These are phyloP conservation scores for Adansonia rubrostipa DNA, from an alignment of 441 rosid species.

Conservation along the genomic window DNA sequence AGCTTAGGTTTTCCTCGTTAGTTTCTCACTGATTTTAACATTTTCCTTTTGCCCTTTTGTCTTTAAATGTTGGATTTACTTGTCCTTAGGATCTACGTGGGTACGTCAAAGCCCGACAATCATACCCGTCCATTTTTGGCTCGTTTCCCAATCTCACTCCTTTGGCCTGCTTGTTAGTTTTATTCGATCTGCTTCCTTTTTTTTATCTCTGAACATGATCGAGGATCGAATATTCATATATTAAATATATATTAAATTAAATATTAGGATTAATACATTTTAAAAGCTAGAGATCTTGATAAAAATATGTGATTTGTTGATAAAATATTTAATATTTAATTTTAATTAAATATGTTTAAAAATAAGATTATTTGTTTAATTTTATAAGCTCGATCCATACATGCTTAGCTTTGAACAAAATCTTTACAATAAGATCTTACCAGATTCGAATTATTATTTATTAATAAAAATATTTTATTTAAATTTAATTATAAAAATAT, in stretches of 20 bases:
- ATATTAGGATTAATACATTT: too few species aligned
- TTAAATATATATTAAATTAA: too few species aligned
- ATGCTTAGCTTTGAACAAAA: too few species aligned
- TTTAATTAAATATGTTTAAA: neutral
- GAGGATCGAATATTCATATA: neutral
- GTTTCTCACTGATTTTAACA: slow-evolving; percentile 32
- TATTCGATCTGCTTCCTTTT: neutral
- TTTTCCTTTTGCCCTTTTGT: slow-evolving; percentile 23
- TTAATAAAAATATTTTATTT: too few species aligned
- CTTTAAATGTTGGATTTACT: slow-evolving; percentile 31
- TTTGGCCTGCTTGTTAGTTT: neutral
- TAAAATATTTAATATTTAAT: neutral
- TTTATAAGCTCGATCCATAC: too few species aligned
- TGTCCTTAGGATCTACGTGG: slow-evolving; percentile 19
- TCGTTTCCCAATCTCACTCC: slow-evolving; percentile 32
- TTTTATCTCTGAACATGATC: neutral
- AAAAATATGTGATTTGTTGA: neutral
- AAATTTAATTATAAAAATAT: too few species aligned
- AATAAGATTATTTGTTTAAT: too few species aligned
- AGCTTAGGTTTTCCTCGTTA: slow-evolving; percentile 27
- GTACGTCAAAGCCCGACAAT: slow-evolving; percentile 27
- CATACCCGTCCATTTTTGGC: slow-evolving; percentile 26
- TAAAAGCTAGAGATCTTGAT: too few species aligned
- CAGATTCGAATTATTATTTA: too few species aligned
- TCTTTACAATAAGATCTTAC: too few species aligned